Evolutionary conservation across 2,329 filamentous ascomycete species (phyloP).

Genomic region (Colletotrichum incanum): DNA sequence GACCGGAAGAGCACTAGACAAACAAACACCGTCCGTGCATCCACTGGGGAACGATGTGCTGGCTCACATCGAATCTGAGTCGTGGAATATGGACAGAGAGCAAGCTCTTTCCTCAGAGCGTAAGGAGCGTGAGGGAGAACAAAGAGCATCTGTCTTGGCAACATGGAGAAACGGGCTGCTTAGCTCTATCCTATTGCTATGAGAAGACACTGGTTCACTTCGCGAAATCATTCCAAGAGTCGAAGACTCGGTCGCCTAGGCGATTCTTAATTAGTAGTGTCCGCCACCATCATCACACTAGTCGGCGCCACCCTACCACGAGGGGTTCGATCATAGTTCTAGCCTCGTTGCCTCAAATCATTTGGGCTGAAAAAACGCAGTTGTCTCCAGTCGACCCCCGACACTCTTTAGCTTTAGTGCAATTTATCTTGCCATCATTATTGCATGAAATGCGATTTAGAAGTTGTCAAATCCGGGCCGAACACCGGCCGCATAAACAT

Average conservation of each 20-base stretch:
- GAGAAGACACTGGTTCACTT: background rate
- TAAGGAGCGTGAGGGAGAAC: background rate
- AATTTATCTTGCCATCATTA: background rate
- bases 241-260: background rate
- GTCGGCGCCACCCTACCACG: background rate
- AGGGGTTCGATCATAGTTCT: conserved; percentile 30
- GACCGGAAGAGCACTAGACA: background rate
- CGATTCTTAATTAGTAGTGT: conserved; percentile 5
- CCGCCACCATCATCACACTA: conserved; percentile 18
- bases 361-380: background rate
- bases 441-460: background rate
- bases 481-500: background rate
- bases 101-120: background rate
- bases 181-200: background rate
- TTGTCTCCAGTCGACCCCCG: background rate
- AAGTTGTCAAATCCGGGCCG: background rate
- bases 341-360: background rate
- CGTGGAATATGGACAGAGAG: background rate
- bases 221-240: background rate
- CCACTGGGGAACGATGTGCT: too few relatives aligned
- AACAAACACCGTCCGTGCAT: conserved; percentile 35
- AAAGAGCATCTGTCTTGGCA: background rate
- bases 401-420: too few relatives aligned
- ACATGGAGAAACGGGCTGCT: background rate
- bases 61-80: background rate